Percentiles rank a stretch among this genome's conserved stretches.
Evolutionary conservation across 2,329 filamentous ascomycete genomes (phyloP).

Genomic region (Fusarium albidum): DNA sequence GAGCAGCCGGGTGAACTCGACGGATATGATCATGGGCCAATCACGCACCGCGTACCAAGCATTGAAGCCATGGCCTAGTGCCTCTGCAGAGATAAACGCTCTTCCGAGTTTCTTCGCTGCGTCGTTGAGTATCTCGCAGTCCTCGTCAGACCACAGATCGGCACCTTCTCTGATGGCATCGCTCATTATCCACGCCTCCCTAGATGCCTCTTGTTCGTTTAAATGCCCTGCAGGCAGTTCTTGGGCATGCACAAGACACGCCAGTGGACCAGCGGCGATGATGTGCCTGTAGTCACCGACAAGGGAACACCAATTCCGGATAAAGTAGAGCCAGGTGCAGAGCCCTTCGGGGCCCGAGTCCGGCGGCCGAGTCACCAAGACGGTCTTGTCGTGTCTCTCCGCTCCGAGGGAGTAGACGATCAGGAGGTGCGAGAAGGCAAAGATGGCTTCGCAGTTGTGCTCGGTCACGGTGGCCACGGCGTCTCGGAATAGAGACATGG

Average conservation of each 20-base stretch:
- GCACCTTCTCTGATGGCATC: neutral
- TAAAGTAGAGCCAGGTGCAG: constrained; percentile 17
- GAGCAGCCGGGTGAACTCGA: constrained; percentile 11
- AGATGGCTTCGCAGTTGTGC: constrained; percentile 10
- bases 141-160: neutral
- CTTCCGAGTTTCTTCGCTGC: neutral
- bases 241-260: neutral
- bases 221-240: no score
- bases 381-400: neutral
- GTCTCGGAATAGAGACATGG: constrained; percentile 9
- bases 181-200: no score
- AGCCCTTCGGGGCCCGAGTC: neutral
- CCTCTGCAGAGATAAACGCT: neutral
- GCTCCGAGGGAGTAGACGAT: constrained; percentile 12
- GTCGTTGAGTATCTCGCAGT: neutral
- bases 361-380: neutral
- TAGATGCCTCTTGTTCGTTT: no score
- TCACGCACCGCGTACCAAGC: constrained; percentile 8
- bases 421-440: constrained; percentile 11
- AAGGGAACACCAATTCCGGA: constrained; percentile 13
- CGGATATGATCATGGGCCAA: constrained; percentile 10
- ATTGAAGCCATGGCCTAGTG: neutral
- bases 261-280: constrained; percentile 9
- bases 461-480: neutral
- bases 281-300: constrained; percentile 6